These are phyloP conservation scores for Blastobotrys robertii DNA, from an alignment of 805 yeast genomes.

Conservation along the genomic window DNA sequence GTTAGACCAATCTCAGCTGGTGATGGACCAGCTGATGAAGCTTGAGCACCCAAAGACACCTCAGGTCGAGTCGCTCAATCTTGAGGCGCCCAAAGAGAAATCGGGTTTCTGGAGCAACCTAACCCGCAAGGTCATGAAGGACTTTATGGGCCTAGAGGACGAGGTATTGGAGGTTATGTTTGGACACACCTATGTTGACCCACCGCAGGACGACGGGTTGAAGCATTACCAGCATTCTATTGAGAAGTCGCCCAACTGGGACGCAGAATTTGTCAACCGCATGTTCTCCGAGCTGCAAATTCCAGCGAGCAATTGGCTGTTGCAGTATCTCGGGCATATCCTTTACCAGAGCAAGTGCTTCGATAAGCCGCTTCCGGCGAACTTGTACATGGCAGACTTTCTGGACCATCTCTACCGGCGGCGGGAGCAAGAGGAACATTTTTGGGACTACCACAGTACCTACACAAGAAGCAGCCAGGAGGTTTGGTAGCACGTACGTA, in stretches of 20 bases:
- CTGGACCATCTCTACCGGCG: too few relatives aligned
- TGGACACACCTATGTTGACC: conserved; percentile 20
- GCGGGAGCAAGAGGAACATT: too few relatives aligned
- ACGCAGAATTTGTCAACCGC: conserved; percentile 7
- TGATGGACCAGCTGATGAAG: conserved; percentile 22
- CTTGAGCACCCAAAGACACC: conserved; percentile 10
- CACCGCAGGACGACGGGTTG: not conserved
- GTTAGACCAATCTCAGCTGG: conserved; percentile 28
- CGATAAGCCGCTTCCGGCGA: too few relatives aligned
- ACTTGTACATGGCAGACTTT: too few relatives aligned
- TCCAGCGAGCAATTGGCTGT: conserved; percentile 5
- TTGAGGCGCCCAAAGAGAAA: conserved; percentile 4
- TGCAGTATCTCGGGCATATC: conserved; percentile 9
- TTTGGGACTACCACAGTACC: too few relatives aligned
- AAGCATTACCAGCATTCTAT: conserved; percentile 11
- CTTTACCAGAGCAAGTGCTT: not conserved
- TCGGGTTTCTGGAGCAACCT: not conserved
- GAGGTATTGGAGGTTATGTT: conserved; percentile 28
- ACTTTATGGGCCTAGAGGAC: conserved; percentile 27
- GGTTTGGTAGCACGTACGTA: too few relatives aligned
- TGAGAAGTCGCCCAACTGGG: conserved; percentile 15
- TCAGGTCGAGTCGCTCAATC: conserved; percentile 6
- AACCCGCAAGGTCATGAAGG: conserved; percentile 19
- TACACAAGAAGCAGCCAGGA: too few relatives aligned
- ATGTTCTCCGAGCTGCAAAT: conserved; percentile 11